phyloP scores from a whole-genome alignment of 495 filamentous ascomycete species.

The Hypoxylon perforatum region DNA sequence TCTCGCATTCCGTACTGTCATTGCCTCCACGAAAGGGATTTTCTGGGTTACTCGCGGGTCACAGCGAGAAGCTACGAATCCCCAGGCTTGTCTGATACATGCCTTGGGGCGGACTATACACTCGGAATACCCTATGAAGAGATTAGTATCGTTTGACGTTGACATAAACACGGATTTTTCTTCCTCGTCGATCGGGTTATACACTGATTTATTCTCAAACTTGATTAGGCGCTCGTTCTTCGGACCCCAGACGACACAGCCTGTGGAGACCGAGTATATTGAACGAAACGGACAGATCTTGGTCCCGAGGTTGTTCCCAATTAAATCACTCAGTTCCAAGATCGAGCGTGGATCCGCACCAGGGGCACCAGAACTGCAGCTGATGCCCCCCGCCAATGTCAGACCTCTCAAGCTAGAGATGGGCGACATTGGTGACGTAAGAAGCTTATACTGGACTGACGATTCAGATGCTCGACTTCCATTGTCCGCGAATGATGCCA shows the following conservation, averaged over 20 bases:
- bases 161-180: constrained; percentile 5
- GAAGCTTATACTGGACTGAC: constrained; percentile 26
- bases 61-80: constrained; percentile 31
- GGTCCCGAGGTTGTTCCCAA: constrained; percentile 41
- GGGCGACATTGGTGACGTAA: constrained; percentile 14
- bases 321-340: constrained; percentile 37
- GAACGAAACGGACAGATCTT: constrained; percentile 37
- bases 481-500: constrained; percentile 15
- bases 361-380: constrained; percentile 10
- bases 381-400: constrained; percentile 17
- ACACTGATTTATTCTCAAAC: constrained; percentile 53
- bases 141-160: constrained; percentile 42
- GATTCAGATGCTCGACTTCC: constrained; percentile 22
- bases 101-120: constrained; percentile 44
- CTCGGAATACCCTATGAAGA: constrained; percentile 45
- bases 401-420: constrained; percentile 36
- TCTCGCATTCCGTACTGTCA: constrained; percentile 26
- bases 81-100: constrained; percentile 28
- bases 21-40: constrained; percentile 26
- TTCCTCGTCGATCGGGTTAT: neutral
- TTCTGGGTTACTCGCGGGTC: constrained; percentile 47
- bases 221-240: constrained; percentile 69
- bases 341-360: constrained; percentile 36
- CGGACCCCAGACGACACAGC: constrained; percentile 26
- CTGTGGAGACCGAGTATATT: constrained; percentile 43